Conservation (phyloP, 129 eudicot species). For the Apium graveolens region DNA sequence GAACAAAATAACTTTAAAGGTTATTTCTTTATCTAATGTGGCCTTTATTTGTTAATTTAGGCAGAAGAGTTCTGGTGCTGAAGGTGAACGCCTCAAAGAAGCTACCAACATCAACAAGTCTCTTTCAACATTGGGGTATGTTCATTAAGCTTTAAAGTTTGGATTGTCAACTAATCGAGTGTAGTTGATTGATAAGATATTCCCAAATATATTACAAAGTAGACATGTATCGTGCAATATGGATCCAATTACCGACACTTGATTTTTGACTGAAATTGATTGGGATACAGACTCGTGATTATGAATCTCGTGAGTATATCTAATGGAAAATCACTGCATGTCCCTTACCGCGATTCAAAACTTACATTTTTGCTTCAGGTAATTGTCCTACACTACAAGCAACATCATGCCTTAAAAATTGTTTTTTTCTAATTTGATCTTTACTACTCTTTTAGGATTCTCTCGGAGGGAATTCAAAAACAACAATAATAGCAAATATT, state of each 20-base stretch:
- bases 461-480: conserved; percentile 96
- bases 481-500: conserved; percentile 86
- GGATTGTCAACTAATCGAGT: background rate
- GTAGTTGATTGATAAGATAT: conserved; percentile 5
- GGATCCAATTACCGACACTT: background rate
- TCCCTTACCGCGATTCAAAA: conserved; percentile 95
- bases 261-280: conserved; percentile 6
- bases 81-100: conserved; percentile 97
- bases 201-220: background rate
- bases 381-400: background rate
- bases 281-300: conserved; percentile 71
- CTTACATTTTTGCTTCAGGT: conserved; percentile 99
- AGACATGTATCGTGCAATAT: conserved; percentile 4
- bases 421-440: background rate
- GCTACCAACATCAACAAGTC: conserved; percentile 98
- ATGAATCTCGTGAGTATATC: conserved; percentile 93
- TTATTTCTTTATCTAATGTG: background rate
- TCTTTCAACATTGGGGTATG: conserved; percentile 93
- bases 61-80: conserved; percentile 99
- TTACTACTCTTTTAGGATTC: conserved; percentile 64
- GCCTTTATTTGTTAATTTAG: conserved; percentile 24
- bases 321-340: conserved; percentile 86
- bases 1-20: background rate
- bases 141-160: conserved; percentile 3
- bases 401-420: background rate